phyloP scores from a whole-genome alignment of 768 basidiomycete genomes.

The Panaeolus cyanescens region DNA sequence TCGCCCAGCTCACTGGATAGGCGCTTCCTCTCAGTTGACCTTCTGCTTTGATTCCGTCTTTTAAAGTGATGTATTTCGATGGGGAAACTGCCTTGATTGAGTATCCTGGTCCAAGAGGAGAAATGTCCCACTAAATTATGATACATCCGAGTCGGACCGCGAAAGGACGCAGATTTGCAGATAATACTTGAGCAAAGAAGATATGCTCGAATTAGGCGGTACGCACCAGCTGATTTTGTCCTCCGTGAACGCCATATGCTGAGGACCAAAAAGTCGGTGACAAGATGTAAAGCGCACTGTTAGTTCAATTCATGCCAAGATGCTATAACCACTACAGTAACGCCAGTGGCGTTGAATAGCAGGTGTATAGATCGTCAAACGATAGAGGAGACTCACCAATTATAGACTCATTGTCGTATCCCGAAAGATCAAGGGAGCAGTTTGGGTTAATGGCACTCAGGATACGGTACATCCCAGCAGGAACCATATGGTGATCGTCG shows the following conservation, averaged over 20 bases:
- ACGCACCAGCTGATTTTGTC: conserved; percentile 29
- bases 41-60: conserved; percentile 20
- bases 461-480: conserved; percentile 22
- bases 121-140: conserved; percentile 30
- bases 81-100: conserved; percentile 24
- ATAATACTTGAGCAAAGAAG: neutral
- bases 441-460: conserved; percentile 13
- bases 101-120: conserved; percentile 31
- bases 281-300: no score
- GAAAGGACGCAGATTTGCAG: no score
- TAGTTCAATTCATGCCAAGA: no score
- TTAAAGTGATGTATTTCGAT: conserved; percentile 29
- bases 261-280: no score
- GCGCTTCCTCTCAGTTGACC: conserved; percentile 21
- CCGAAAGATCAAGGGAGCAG: conserved; percentile 21
- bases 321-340: no score
- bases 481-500: conserved; percentile 2
- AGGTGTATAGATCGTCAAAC: no score
- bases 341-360: no score
- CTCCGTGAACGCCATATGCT: conserved; percentile 19
- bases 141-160: no score
- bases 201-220: neutral
- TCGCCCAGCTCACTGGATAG: conserved; percentile 33
- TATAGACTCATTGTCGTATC: conserved; percentile 16
- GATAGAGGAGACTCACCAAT: conserved; percentile 14